These are phyloP conservation scores for Cucumis hystrix DNA, from an alignment of 306 rosid species.

Conservation along the genomic window DNA sequence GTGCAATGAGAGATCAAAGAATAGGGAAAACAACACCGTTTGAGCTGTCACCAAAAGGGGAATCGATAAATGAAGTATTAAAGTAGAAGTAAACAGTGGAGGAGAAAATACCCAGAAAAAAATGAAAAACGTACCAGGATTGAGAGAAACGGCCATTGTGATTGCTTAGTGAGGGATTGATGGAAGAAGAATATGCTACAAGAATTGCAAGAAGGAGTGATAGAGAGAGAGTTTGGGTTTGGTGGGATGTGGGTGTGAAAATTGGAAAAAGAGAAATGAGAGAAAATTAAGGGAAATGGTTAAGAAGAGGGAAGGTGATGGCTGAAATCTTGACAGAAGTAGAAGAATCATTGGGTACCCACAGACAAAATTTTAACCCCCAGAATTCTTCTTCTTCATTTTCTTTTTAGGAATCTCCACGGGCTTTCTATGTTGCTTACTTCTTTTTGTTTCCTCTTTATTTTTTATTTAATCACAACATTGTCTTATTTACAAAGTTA, in stretches of 20 bases:
- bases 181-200: not conserved
- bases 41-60: not conserved
- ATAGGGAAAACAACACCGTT: not conserved
- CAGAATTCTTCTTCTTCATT: not conserved
- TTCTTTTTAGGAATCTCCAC: not conserved
- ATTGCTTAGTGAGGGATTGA: not conserved
- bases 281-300: not conserved
- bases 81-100: not conserved
- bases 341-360: slow-evolving; percentile 1
- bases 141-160: not conserved
- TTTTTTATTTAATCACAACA: too few species aligned
- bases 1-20: not conserved
- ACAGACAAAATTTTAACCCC: not conserved
- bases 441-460: not conserved
- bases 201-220: slow-evolving; percentile 1
- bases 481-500: too few species aligned
- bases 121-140: not conserved
- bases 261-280: not conserved
- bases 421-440: not conserved
- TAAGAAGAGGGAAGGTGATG: not conserved
- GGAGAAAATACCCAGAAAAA: not conserved
- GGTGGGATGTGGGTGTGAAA: slow-evolving; percentile 1
- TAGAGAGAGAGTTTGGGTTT: not conserved
- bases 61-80: not conserved
- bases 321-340: not conserved